These are phyloP conservation scores for Trichoderma sp. DNA, from an alignment of 2,329 filamentous ascomycete species.

Conservation along the genomic window DNA sequence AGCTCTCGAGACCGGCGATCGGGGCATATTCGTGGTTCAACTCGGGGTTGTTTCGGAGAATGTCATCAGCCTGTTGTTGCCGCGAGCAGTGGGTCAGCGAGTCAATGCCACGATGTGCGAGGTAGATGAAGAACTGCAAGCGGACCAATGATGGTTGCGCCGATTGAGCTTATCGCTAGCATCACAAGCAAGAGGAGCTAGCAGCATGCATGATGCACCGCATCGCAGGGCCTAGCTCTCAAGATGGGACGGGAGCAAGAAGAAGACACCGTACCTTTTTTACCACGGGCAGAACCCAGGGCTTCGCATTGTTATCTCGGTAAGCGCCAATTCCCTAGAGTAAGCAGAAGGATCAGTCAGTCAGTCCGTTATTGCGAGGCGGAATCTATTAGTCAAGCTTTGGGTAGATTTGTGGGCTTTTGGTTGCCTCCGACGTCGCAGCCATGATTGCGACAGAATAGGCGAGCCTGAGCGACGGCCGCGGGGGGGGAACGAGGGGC, in stretches of 20 bases:
- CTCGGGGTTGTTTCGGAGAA: slow-evolving; percentile 82
- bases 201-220: not conserved
- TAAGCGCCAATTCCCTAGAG: slow-evolving; percentile 81
- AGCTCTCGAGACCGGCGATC: slow-evolving; percentile 83
- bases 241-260: not conserved
- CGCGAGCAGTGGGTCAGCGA: slow-evolving; percentile 22
- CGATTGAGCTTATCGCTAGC: slow-evolving; percentile 22
- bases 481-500: not conserved
- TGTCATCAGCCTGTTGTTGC: slow-evolving; percentile 74
- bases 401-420: slow-evolving; percentile 18
- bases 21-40: slow-evolving; percentile 98
- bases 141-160: slow-evolving; percentile 18
- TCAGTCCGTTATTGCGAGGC: not conserved
- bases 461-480: not conserved
- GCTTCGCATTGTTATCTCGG: slow-evolving; percentile 91
- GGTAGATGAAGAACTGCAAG: not conserved
- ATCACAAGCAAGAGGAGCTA: slow-evolving; percentile 3
- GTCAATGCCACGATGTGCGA: not conserved
- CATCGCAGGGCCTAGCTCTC: slow-evolving; percentile 1
- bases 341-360: slow-evolving; percentile 25
- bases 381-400: slow-evolving; percentile 15
- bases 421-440: slow-evolving; percentile 21
- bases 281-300: slow-evolving; percentile 94
- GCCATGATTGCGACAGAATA: not conserved
- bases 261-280: slow-evolving; percentile 70